A percentile compares a stretch with the other conserved stretches of the same genome.
Evolutionary conservation across 225 moss, liverwort and hornwort genomes (phyloP).

Genomic region (Sphagnum tenellum): DNA sequence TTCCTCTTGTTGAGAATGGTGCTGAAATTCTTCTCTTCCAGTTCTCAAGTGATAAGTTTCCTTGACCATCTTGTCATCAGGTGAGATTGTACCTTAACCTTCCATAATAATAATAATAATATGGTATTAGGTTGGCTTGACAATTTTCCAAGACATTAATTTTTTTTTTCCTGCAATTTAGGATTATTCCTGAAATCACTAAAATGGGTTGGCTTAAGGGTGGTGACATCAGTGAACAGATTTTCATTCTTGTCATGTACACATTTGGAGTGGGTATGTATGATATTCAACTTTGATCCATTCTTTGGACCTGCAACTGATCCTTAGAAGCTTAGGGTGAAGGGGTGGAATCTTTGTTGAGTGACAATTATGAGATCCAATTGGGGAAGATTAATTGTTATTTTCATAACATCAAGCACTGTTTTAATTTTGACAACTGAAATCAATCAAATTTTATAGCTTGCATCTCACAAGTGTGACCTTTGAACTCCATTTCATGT

Average conservation of each 20-base stretch:
- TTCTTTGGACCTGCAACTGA: no score
- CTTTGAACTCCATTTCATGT: no score
- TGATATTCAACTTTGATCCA: constrained; percentile 1
- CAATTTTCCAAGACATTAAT: not conserved
- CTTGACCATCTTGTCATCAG: no score
- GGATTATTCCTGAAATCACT: constrained; percentile 35
- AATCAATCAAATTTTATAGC: constrained; percentile 64
- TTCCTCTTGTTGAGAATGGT: constrained; percentile 10
- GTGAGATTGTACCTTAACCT: no score
- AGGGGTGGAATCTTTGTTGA: not conserved
- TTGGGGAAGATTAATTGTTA: constrained; percentile 56
- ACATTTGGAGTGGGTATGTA: constrained; percentile 40
- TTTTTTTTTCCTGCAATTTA: not conserved
- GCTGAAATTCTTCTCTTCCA: constrained; percentile 76
- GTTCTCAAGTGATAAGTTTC: constrained; percentile 46
- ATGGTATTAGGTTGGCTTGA: no score
- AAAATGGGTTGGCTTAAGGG: constrained; percentile 45
- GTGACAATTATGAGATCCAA: constrained; percentile 44
- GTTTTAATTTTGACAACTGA: constrained; percentile 64
- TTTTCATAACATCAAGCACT: constrained; percentile 54
- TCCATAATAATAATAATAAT: no score
- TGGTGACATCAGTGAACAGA: constrained; percentile 48
- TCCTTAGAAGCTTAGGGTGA: not conserved
- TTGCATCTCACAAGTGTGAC: constrained; percentile 80
- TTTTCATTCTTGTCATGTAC: constrained; percentile 45